A percentile compares a stretch with the other conserved stretches of the same genome.
Evolutionary conservation across 345 rosid genomes (phyloP).

Genomic region (Aegle marmelos): DNA sequence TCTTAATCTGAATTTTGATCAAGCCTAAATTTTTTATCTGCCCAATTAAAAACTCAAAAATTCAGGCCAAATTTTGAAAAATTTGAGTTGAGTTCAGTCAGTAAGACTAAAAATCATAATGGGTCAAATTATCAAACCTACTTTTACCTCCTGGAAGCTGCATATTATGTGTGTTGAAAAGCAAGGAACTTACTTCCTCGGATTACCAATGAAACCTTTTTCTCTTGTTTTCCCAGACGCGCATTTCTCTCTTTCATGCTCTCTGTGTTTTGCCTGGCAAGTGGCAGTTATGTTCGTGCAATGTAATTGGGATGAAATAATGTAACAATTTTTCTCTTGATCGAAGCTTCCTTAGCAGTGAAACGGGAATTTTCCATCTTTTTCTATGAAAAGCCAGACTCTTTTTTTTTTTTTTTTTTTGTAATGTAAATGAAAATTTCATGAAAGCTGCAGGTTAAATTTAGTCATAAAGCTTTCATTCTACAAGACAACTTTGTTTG

Average conservation of each 20-base stretch:
- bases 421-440: background rate
- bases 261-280: background rate
- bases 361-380: background rate
- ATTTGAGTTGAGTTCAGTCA: too few species aligned
- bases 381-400: background rate
- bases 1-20: too few species aligned
- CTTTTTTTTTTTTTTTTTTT: too few species aligned
- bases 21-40: too few species aligned
- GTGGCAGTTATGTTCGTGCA: background rate
- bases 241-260: background rate
- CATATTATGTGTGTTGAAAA: background rate
- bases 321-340: background rate
- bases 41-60: too few species aligned
- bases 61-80: too few species aligned
- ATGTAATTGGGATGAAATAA: background rate
- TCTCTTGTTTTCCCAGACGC: background rate
- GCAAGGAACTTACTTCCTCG: background rate
- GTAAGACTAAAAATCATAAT: too few species aligned
- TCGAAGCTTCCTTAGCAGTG: background rate
- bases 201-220: background rate
- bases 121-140: too few species aligned
- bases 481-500: background rate
- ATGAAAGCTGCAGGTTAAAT: background rate
- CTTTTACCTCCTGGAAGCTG: background rate
- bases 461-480: background rate